Base-by-base conservation (phyloP, 176 grass and related monocot species). In the Oryza punctata region DNA sequence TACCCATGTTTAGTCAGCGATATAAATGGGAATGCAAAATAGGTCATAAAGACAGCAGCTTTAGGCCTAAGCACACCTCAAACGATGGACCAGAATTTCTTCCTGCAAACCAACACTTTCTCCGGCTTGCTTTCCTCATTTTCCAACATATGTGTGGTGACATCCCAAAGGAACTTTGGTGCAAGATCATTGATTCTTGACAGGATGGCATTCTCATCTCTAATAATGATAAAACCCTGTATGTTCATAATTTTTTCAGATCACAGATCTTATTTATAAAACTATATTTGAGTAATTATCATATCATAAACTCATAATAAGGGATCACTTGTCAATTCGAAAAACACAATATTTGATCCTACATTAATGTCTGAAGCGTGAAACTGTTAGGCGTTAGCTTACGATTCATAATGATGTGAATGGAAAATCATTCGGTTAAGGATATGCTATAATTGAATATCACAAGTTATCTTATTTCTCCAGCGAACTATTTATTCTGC, bases 71-170 rank as follows among this genome's bases (percentile, higher is more conserved):
- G 37, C 40, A 59, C 63, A 85, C 60, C 82, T 99, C 84, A 96
- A 82, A 90, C 61, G 35, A 99, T 86, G 73, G 93, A 85, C 96
- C 96, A 96, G 78, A 99, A 99, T 81, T 96, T 99, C 89, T 92
- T 99, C 80, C 89, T 89, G 70, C 76, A 99, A 72, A 99, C 78
- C 37, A 99, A 52, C 50, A 96, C 87, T 76, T 85, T 67, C 50
- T 96, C 91, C 1, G 38, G 75, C 25, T 52, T 73, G 32, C 88
- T 85, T 67, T 99, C 87, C 86, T 90, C 91, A 59, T 87, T 90
- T 90, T 96, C 81, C 28, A 89, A 45, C 43, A 64, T 87, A 72
- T 78, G 88, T 44, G 49, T 72, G 67, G 89, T 92, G 76, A 92
- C 81, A 81, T 99, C 91, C 96, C 96, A 99, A 69, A 99, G 90